Evolutionary conservation across 1,284 basidiomycete genomes (phyloP).

Genomic region (Heterobasidion occidentale): DNA sequence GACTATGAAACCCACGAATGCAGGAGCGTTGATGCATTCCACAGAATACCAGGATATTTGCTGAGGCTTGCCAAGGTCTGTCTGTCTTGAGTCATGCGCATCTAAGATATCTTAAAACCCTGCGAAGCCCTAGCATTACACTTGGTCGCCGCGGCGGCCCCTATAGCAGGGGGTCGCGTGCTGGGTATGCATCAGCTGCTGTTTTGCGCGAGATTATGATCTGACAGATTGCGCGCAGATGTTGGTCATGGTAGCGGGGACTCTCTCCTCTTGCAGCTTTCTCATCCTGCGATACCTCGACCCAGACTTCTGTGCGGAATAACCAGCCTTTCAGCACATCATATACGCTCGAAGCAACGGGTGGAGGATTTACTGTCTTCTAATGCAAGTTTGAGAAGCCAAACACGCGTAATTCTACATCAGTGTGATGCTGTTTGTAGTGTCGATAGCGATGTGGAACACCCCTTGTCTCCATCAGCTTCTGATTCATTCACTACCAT

Average conservation of each 20-base stretch:
- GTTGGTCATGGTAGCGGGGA: conserved; percentile 70
- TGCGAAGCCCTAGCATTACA: conserved; percentile 45
- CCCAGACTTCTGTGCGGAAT: conserved; percentile 49
- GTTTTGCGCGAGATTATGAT: no score
- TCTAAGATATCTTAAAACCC: not conserved
- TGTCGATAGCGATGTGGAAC: conserved; percentile 14
- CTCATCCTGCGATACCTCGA: conserved; percentile 34
- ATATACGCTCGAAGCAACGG: conserved; percentile 36
- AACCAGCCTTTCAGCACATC: conserved; percentile 48
- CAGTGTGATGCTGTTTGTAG: conserved; percentile 45
- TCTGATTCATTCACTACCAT: conserved; percentile 33
- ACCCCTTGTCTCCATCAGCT: conserved; percentile 33
- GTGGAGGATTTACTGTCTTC: conserved; percentile 18
- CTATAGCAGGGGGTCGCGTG: conserved; percentile 33
- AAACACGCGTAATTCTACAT: conserved; percentile 25
- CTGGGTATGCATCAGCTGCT: conserved; percentile 34
- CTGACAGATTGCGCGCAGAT: conserved; percentile 19
- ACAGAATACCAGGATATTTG: conserved; percentile 43
- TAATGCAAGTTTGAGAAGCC: conserved; percentile 1
- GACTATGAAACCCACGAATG: not conserved
- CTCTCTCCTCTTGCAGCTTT: conserved; percentile 47
- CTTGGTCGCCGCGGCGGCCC: conserved; percentile 36
- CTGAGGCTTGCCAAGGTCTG: conserved; percentile 53
- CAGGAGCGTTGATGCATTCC: not conserved
- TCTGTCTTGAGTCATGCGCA: not conserved